Base-by-base conservation (phyloP, 768 basidiomycete species). In the Gloeostereum incarnatum region DNA sequence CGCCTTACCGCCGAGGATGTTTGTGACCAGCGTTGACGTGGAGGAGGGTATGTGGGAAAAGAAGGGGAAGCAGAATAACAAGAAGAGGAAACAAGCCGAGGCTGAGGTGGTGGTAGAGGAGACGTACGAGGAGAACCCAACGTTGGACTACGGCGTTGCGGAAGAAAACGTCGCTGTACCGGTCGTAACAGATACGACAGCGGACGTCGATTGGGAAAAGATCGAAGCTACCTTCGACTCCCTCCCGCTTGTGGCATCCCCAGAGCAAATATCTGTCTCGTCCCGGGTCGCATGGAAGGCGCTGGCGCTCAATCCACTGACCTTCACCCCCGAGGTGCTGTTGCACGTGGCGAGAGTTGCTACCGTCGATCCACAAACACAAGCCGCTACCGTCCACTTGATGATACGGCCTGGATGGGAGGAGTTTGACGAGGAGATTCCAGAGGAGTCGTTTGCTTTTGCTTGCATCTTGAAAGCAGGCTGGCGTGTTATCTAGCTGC, bases 21-120 rank as follows among this genome's bases (percentile, higher is more conserved):
- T 86, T 43, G 78, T 86, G 23, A 84, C 82, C 2, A 78, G 75
- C 45, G 63, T 85, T 2, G 79, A 86, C 43, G 78, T 85, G 18
- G 81, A 82, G 47, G 69, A 62, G 18, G 69, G 62, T 1, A 42
- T 65, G 49, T 63, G 59, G 57, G 53, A 40, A 19, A 35, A 30
- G 20, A 37, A 38, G 36, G 38, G 27, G 13, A 7, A 42, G 39
- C 37, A 43, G 14, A 45, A 48, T 25, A 62, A 59, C 41, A 57
- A 58, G 40, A 68, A 61, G 45, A 65, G 59, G 42, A 53, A 53
- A 34, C 51, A 55, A 40, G 44, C 44, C 23, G 41, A 32, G 5
- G 45, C 34, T 24, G 45, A 51, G 38, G 54, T 51, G 23, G 40
- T 8, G n/a, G 17, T 13, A 1, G 7, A 31, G n/a, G 39, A 33